Evolutionary conservation across 306 rosid species (phyloP), one percentile per base, ranked within the genome.

Genomic region (Quercus bicolor): DNA sequence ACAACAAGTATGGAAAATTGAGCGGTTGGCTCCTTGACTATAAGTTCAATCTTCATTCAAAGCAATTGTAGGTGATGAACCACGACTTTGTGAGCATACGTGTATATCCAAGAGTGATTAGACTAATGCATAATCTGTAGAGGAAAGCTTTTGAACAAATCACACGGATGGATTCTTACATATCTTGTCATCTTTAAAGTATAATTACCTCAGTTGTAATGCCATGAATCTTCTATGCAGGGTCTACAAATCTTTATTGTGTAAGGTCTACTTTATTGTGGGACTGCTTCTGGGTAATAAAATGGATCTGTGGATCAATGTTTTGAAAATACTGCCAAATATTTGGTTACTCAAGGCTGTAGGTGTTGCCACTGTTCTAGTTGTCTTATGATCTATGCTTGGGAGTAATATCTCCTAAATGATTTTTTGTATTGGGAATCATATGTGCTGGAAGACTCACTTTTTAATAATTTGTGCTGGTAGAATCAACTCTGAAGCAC

Each of bases 1-100:
- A 76, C 83, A 86, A 68, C 81, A 18, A 83, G 84, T 13, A 56
- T 96, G 99, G 99, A 89, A 87, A 84, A 57, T 93, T 76, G 93
- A 93, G 83, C 92, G 98, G 51, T 84, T 96, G 89, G 98, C 99
- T 45, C 98, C 99, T 23, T 96, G 89, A 95, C 45, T n/a, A 71
- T 68, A 43, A 55, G 59, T 40, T 31, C 85, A 72, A 72, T 75
- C 86, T 56, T 82, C 64, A 48, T 40, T 79, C 76, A 85, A 76
- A 75, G 56, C 31, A 45, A 9, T 20, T 65, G 29, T 66, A 34
- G 34, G 52, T 31, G 16, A 68, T 34, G 7, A 15, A 4, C 7
- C 2, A 14, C 31, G 70, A n/a, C 70, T 28, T 64, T 64, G 23
- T 28, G 70, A 64, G 70, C 5, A 2, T 31, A 29, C 14, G 1